Evolutionary conservation across 257 asterid genomes (phyloP), one percentile per base, ranked within the genome.

Genomic region (Fraxinus pennsylvanica): DNA sequence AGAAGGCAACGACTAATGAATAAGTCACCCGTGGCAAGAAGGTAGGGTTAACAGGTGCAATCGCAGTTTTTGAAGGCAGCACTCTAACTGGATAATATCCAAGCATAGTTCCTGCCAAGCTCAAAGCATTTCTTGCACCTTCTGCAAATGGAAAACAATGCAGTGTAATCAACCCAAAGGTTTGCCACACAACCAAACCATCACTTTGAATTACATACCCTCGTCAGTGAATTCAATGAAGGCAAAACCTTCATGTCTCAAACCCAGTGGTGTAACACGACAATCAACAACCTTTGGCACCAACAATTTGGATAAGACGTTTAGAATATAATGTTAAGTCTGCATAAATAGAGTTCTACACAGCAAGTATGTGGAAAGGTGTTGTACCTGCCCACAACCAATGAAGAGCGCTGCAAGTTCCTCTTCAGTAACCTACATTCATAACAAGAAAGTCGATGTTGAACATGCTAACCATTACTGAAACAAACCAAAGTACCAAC

Each of bases 11-110:
- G 17, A 9, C 33, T 61, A 61, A 57, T 13, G 29, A 77, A 73
- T 50, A 73, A 71, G 85, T 79, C 80, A 91, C 93, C 87, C 90
- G 83, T 36, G 96, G 96, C 87, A 91, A 85, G 82, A 89, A 91
- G 8, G 96, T 89, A 0, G 93, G 96, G 78, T 91, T 91, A 50
- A 91, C 96, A 14, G 96, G 93, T 52, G 94, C 93, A 82, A 90
- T 91, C 66, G 97, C 95, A 81, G 97, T 91, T 88, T 91, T 91
- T 47, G 95, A 91, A 71, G 97, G 97, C 38, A 91, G 84, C 19
- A 90, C 93, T 81, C 83, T 82, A 71, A 90, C 95, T 0, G 97
- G 97, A 82, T 91, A 90, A 82, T 71, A 91, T 32, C 97, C 97
- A 9, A 91, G 97, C 95, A 91, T 85, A 74, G 95, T 91, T 80